Evolutionary conservation across 805 yeast species (phyloP), one percentile per base, ranked within the genome.

Genomic region (Metschnikowia bowlesiae): DNA sequence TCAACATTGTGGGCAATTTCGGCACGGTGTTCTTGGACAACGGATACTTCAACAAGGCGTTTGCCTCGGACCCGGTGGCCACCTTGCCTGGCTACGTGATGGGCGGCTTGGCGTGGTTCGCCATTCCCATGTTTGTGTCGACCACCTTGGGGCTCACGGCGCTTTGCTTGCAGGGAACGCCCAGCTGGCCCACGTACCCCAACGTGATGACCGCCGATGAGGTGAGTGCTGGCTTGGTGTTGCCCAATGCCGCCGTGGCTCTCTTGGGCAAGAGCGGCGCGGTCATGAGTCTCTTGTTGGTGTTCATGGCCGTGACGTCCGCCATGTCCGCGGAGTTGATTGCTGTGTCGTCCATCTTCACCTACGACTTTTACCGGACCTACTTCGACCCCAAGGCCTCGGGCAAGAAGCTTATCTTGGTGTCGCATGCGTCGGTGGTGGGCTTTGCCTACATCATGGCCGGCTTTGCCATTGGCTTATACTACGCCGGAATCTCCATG

Each of bases 51-150:
- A 86, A 86, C 70, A 89, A 89, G 70, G 95, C 95, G 10, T 86
- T 89, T 64, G 89, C 95, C 30, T 84, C 92, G 8, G 78, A 85
- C 53, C 95, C 96, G 22, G 86, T 82, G 9, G 83, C 94, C 42
- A 89, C 95, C 31, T 71, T 89, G 57, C 92, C 94, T 7, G 97
- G 96, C 22, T 90, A 90, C 67, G 83, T 88, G 28, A 69, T 87
- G 51, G 97, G 96, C 51, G 96, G 96, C 30, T 66, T 90, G 41
- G 86, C 92, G 0, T 90, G 97, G 96, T 85, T 88, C 64, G 91
- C 96, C 7, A 84, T 90, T 56, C 97, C 97, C 43, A 85, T 84
- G 74, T 77, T 87, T 50, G 78, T 83, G 46, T 87, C 96, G 13
- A 84, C 92, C 2, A 86, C 95, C 7, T 78, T 89, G 86, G 96